Conservation (phyloP, 768 basidiomycete species). For the Suillus alpinus region DNA sequence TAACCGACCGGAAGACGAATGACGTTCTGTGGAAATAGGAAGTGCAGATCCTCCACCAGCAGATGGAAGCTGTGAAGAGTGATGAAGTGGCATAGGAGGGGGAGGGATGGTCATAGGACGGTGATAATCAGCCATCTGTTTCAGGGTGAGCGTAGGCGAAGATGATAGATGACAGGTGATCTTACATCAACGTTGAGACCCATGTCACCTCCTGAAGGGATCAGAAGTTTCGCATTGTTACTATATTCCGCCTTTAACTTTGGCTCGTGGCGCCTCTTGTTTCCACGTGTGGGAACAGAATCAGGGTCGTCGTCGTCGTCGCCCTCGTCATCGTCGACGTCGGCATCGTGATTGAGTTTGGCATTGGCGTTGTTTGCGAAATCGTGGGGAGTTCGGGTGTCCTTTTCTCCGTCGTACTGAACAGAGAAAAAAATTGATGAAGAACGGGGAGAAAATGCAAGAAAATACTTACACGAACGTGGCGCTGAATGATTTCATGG, state of each 20-base stretch:
- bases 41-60: constrained; percentile 23
- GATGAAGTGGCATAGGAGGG: constrained; percentile 30
- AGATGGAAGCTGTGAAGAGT: constrained; percentile 24
- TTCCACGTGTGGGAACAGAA: constrained; percentile 13
- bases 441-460: constrained; percentile 2
- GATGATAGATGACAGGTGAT: neutral
- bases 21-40: constrained; percentile 33
- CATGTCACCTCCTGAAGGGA: constrained; percentile 17
- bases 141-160: constrained; percentile 2
- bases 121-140: constrained; percentile 31
- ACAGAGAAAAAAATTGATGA: neutral
- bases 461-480: constrained; percentile 45
- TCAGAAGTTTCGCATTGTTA: constrained; percentile 16
- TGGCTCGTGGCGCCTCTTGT: constrained; percentile 22
- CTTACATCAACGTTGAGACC: constrained; percentile 25
- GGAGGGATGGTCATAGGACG: constrained; percentile 33
- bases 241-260: constrained; percentile 31
- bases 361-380: constrained; percentile 38
- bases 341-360: constrained; percentile 20
- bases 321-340: constrained; percentile 35
- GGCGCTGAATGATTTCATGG: constrained; percentile 66
- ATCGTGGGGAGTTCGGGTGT: constrained; percentile 47
- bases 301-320: constrained; percentile 39
- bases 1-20: constrained; percentile 29
- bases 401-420: constrained; percentile 53